Evolutionary conservation across 495 filamentous ascomycete genomes (phyloP), one percentile per base, ranked within the genome.

Genomic region (Parathielavia hyrcaniae): DNA sequence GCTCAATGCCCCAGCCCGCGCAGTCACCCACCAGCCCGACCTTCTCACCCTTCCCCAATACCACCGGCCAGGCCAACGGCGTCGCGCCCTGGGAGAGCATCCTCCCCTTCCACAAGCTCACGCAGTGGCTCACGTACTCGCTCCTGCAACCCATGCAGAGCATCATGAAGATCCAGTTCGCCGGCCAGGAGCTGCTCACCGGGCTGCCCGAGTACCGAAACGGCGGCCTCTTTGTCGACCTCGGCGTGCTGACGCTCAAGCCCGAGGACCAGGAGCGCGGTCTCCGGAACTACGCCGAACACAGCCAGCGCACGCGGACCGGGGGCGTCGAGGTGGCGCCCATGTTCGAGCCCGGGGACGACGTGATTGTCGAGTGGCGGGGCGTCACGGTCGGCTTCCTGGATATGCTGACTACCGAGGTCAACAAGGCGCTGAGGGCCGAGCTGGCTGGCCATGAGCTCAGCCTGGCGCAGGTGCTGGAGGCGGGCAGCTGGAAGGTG

Each of bases 401-500:
- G n/a, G 90, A 95, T 72, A 74, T 83, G 64, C 72, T 95, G 30
- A 77, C 89, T 22, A 71, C 68, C 10, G 83, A 89, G 62, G 86
- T 95, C 34, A 96, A 96, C 69, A 72, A 72, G 49, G 55, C 74
- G 11, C 67, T 83, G 38, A 74, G 69, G 26, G 71, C 76, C 13
- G 77, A 80, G 51, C 67, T 79, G 20, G 68, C 69, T 10, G 83
- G 82, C n/a, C 69, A 77, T 34, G 76, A 79, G 60, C 71, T 95
- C 61, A 86, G 70, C 38, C 63, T 95, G 61, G 81, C 89, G 13
- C 90, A 95, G 69, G 81, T 95, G 73, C 68, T 95, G 47, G 90
- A 95, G 70, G 89, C 90, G 1, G 90, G 90, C n/a, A 89, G 86
- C 61, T 95, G 90, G 90, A 98, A 98, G 87, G 92, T 95, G 59